Evolutionary conservation across 2,329 filamentous ascomycete species (phyloP).

Genomic region (Diaporthe destruens): DNA sequence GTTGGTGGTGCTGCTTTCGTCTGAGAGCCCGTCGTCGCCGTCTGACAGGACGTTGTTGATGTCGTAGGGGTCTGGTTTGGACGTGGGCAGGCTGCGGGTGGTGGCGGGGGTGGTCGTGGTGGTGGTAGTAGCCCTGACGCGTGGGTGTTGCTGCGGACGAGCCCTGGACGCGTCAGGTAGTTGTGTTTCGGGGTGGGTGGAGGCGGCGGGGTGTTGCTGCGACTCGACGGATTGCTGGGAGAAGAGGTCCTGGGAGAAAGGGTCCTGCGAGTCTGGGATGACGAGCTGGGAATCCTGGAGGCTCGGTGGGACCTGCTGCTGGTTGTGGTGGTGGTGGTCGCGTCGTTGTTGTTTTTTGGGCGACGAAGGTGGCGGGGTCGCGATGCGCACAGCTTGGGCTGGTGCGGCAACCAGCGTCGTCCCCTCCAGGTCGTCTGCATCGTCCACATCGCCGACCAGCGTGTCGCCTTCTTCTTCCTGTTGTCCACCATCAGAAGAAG

Average conservation of each 20-base stretch:
- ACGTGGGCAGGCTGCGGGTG: neutral
- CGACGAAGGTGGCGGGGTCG: neutral
- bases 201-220: neutral
- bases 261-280: conserved; percentile 30
- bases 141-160: conserved; percentile 1
- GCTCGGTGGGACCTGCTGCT: neutral
- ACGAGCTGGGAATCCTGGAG: conserved; percentile 21
- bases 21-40: conserved; percentile 1
- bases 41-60: conserved; percentile 32
- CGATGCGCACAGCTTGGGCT: neutral
- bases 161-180: neutral
- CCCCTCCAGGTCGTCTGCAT: neutral
- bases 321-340: neutral
- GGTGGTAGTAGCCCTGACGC: neutral
- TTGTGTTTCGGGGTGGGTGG: neutral
- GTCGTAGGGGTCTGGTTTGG: conserved; percentile 40
- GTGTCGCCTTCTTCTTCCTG: neutral
- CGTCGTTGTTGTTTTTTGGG: neutral
- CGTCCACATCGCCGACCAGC: neutral
- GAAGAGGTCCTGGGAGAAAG: neutral
- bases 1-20: neutral
- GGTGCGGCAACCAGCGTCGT: neutral
- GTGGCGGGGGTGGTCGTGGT: neutral
- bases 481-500: too few species aligned
- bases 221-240: neutral